These are phyloP conservation scores for Graphilbum ipis-grandicollis DNA, from an alignment of 2,329 filamentous ascomycete species.

Conservation along the genomic window DNA sequence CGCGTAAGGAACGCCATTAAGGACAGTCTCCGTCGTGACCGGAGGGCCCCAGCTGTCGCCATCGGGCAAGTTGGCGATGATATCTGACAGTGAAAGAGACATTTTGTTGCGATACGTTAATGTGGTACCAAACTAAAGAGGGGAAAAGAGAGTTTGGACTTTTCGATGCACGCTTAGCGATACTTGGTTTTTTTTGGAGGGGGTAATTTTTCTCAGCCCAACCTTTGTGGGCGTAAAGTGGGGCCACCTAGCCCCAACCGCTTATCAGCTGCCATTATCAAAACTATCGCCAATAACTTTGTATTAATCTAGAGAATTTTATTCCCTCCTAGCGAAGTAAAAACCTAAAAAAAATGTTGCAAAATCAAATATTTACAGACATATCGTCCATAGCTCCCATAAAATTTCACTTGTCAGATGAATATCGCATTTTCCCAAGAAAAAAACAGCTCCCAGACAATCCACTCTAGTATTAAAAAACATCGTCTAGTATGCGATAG, in stretches of 20 bases:
- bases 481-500: slow-evolving; percentile 1
- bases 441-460: no score
- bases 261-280: slow-evolving; percentile 4
- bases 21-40: slow-evolving; percentile 66
- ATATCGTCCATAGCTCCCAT: no score
- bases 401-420: no score
- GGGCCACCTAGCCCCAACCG: not conserved
- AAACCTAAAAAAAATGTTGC: no score
- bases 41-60: slow-evolving; percentile 79
- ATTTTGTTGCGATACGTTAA: not conserved
- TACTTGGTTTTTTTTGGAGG: not conserved
- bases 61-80: slow-evolving; percentile 55
- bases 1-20: slow-evolving; percentile 91
- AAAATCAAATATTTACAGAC: no score
- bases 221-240: slow-evolving; percentile 1
- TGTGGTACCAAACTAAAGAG: no score
- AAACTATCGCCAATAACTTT: no score
- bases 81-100: slow-evolving; percentile 27
- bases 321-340: no score
- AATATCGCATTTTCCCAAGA: not conserved
- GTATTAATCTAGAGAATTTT: no score
- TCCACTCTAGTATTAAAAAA: no score
- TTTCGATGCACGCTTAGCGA: no score
- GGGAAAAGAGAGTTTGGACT: no score
- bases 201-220: not conserved